Evolutionary conservation across 495 filamentous ascomycete genomes (phyloP), one percentile per base, ranked within the genome.

Genomic region (Trichocladium antarcticum): DNA sequence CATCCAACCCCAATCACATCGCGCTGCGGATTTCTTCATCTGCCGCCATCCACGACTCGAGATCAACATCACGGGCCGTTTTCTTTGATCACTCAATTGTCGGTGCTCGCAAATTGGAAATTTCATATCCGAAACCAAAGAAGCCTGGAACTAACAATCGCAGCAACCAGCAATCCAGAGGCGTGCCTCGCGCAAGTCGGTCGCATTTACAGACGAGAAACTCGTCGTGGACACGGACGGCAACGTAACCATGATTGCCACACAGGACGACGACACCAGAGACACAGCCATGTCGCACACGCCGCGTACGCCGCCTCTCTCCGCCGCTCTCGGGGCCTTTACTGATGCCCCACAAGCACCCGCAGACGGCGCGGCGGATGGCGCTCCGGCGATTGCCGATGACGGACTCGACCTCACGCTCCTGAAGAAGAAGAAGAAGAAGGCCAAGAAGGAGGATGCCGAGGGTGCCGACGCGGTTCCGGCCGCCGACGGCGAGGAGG

Each of bases 221-320:
- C 79, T 84, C 51, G 81, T 93, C 58, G 86, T 93, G 57, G 83
- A 90, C 70, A 77, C 78, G 60, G 84, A 92, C 73, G 89, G 89
- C 48, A 76, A 79, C 66, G 77, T 95, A 49, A 85, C 77, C 64
- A 74, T 72, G 67, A 65, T 73, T 56, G 63, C 69, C 50, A 80
- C 88, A 55, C 66, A 71, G n/a, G 71, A 74, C 62, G 77, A 77
- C 47, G 73, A 76, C 27, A 71, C 74, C 51, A 79, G 83, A 60
- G 82, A 87, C 64, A 81, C 80, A 49, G 85, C 83, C 42, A 71
- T 81, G 62, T 81, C 79, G 57, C 82, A 86, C 63, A 71, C 79
- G 52, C 62, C 74, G 35, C 76, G 81, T 83, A 80, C 65, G 74
- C 72, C 68, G 65, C 70, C 68, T 58, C 65, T 74, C 36, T 70